phyloP scores from a whole-genome alignment of 805 yeast species.

The Ogataea neopini region DNA sequence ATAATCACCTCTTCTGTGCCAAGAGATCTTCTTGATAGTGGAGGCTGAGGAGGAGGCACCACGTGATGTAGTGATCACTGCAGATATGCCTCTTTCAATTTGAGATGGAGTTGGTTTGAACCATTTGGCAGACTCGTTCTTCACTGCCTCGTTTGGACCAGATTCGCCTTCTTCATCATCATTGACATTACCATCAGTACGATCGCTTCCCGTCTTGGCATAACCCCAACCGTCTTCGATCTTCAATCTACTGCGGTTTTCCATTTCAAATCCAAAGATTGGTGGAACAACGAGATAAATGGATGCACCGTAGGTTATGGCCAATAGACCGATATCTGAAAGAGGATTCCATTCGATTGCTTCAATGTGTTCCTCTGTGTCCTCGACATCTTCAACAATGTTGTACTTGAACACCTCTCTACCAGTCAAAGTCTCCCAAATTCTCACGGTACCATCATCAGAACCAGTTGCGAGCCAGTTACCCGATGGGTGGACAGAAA shows the following conservation, averaged over 20 bases:
- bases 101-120: slow-evolving; percentile 70
- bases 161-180: slow-evolving; percentile 28
- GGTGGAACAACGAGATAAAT: slow-evolving; percentile 85
- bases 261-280: slow-evolving; percentile 83
- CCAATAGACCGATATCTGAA: slow-evolving; percentile 69
- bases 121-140: slow-evolving; percentile 74
- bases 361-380: slow-evolving; percentile 77
- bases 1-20: slow-evolving; percentile 98
- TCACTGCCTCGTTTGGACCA: slow-evolving; percentile 23
- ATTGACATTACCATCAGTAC: slow-evolving; percentile 31
- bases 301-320: slow-evolving; percentile 80
- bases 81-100: slow-evolving; percentile 63
- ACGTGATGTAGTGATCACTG: slow-evolving; percentile 59
- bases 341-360: slow-evolving; percentile 90
- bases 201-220: slow-evolving; percentile 43
- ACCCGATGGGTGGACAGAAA: slow-evolving; percentile 86
- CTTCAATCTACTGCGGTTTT: slow-evolving; percentile 73
- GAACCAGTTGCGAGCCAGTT: slow-evolving; percentile 97
- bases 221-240: slow-evolving; percentile 93
- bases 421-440: slow-evolving; percentile 97
- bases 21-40: slow-evolving; percentile 76
- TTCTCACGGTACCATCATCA: slow-evolving; percentile 91
- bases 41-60: slow-evolving; percentile 45
- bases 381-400: slow-evolving; percentile 41
- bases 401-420: slow-evolving; percentile 78